A percentile compares a stretch with the other conserved stretches of the same genome.
These are phyloP conservation scores for Eremomyces bilateralis DNA, from an alignment of 495 filamentous ascomycete genomes.

Conservation along the genomic window DNA sequence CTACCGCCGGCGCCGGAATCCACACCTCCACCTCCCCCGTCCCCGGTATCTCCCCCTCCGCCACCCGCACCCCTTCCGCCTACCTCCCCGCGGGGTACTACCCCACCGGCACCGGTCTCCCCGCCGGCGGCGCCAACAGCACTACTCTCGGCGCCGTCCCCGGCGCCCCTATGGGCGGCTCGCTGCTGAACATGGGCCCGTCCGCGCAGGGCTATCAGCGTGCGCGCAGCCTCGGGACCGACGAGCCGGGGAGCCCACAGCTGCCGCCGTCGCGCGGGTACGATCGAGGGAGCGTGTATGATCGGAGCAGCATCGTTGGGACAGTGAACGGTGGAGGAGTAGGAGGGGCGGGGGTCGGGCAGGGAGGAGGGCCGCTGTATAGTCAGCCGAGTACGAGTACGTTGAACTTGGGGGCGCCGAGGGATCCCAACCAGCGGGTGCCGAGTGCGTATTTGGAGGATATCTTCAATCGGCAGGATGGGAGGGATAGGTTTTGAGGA, in stretches of 20 bases:
- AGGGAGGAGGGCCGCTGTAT: constrained; percentile 13
- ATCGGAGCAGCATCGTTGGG: background rate
- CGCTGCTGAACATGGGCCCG: constrained; percentile 31
- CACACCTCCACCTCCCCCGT: constrained; percentile 2
- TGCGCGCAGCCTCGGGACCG: constrained; percentile 25
- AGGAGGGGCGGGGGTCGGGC: constrained; percentile 11
- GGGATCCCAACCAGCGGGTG: constrained; percentile 37
- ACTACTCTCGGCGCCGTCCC: constrained; percentile 26
- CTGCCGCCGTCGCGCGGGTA: constrained; percentile 16
- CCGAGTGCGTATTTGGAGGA: constrained; percentile 90
- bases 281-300: constrained; percentile 6
- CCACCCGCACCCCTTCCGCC: constrained; percentile 33
- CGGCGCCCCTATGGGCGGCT: constrained; percentile 18
- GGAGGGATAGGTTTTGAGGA: too few relatives aligned
- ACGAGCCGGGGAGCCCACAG: constrained; percentile 48
- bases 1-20: constrained; percentile 45
- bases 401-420: constrained; percentile 41
- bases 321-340: constrained; percentile 5
- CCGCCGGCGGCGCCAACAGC: constrained; percentile 24
- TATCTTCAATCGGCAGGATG: too few relatives aligned
- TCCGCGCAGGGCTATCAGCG: constrained; percentile 27
- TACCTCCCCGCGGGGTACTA: constrained; percentile 93
- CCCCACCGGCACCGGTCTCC: constrained; percentile 37
- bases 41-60: constrained; percentile 19
- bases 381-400: constrained; percentile 41